Percentiles rank a stretch among this genome's conserved stretches.
phyloP scores from a whole-genome alignment of 1,284 basidiomycete genomes.

The Megacollybia platyphylla region DNA sequence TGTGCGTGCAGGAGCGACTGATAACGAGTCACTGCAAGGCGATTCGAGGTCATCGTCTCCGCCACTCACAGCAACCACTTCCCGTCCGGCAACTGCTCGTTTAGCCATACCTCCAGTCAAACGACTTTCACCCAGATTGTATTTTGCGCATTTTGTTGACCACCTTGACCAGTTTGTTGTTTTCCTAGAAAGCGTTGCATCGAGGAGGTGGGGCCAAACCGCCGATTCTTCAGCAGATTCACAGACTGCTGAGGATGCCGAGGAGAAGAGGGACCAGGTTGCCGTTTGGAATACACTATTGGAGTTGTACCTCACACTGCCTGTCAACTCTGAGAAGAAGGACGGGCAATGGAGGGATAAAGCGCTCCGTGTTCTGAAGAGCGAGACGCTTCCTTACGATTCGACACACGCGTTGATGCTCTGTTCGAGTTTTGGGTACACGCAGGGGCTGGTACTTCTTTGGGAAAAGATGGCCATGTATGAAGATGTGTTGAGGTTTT shows the following conservation, averaged over 20 bases:
- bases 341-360: conserved; percentile 34
- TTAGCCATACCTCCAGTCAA: conserved; percentile 20
- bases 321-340: conserved; percentile 11
- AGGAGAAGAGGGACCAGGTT: conserved; percentile 61
- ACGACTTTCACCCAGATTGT: conserved; percentile 73
- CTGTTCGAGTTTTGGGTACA: conserved; percentile 77
- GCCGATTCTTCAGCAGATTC: conserved; percentile 25
- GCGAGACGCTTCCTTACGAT: conserved; percentile 69
- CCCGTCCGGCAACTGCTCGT: conserved; percentile 7
- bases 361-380: conserved; percentile 57
- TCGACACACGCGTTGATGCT: conserved; percentile 86
- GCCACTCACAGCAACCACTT: conserved; percentile 11
- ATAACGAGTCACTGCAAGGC: conserved; percentile 23
- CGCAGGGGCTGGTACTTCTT: conserved; percentile 73
- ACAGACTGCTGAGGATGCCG: conserved; percentile 29
- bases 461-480: conserved; percentile 96
- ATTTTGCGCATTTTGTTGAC: conserved; percentile 93
- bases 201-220: conserved; percentile 70
- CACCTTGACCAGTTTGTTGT: conserved; percentile 74
- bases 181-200: conserved; percentile 84
- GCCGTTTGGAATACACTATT: conserved; percentile 95
- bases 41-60: conserved; percentile 3
- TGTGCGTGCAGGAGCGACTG: conserved; percentile 21
- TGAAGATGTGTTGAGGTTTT: conserved; percentile 88
- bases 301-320: conserved; percentile 78